Base-by-base conservation (phyloP, 805 yeast genomes). In the Yarrowia phangngaensis region DNA sequence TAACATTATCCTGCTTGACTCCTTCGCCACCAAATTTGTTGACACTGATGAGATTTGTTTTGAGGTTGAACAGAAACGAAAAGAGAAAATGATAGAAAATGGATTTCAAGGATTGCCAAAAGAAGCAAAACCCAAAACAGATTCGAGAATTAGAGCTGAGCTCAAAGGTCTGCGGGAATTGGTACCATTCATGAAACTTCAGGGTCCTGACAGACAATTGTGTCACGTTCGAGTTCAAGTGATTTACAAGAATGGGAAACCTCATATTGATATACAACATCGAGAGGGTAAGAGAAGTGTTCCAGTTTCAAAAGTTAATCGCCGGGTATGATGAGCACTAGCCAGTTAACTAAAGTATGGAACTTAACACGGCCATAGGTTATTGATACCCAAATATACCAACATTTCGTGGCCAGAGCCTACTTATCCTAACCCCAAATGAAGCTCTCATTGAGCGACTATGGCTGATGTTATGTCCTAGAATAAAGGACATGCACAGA, bases 201-300 rank as follows among this genome's bases (percentile, higher is more conserved):
- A 35, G 16, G 43, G 43, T 4, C 43, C 43, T 0, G 43, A 35
- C 2, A 11, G 43, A 7, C 43, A 35, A 30, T 22, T 35, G 12
- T 35, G 43, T 7, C 43, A 35, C 19, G 43, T 30, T 4, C 16
- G 43, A n/a, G 15, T 35, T 3, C 43, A 35, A 30, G 43, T 35
- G 15, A 35, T 35, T 8, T 35, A 35, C 23, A 35, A 24, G 30
- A 16, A 35, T 17, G 43, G 43, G 2, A 35, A 35, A 9, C 30
- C 43, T 8, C 43, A 35, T 24, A 35, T 35, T n/a, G 43, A 35
- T 8, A 35, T 35, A 30, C 43, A 35, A 22, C 43, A 35, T 35
- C 20, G 43, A 3, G 30, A 35, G 43, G 43, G 26, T 17, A 35
- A 30, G 20, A 6, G 43, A 8, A 35, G n/a, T n/a, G n/a, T n/a